A percentile compares a stretch with the other conserved stretches of the same genome.
Evolutionary conservation across 1,284 basidiomycete genomes (phyloP).

Genomic region (Schizophyllum amplum): DNA sequence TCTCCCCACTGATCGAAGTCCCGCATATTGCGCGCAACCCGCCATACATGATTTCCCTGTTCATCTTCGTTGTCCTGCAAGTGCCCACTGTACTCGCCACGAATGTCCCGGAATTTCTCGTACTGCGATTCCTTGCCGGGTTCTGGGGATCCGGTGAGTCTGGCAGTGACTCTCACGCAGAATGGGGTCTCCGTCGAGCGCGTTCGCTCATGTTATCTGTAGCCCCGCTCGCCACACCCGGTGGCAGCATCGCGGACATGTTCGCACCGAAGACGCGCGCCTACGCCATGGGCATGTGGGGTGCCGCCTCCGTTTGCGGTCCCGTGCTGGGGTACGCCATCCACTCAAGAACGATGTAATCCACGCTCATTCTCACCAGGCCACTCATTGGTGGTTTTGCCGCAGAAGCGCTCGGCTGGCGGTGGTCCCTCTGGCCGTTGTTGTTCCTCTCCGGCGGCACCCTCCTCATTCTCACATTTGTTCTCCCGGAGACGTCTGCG

Average conservation of each 20-base stretch:
- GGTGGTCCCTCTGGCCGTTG: conserved; percentile 34
- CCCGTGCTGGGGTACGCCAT: conserved; percentile 17
- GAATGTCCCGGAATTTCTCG: conserved; percentile 48
- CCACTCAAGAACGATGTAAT: neutral
- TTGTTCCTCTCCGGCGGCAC: conserved; percentile 49
- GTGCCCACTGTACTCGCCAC: conserved; percentile 49
- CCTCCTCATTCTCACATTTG: too few relatives aligned
- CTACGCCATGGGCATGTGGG: conserved; percentile 49
- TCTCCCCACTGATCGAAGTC: conserved; percentile 46
- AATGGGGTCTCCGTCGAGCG: too few relatives aligned
- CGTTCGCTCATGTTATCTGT: neutral
- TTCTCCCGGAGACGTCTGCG: conserved; percentile 22
- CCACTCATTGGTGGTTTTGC: conserved; percentile 44
- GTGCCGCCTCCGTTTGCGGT: conserved; percentile 46
- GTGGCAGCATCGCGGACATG: conserved; percentile 18
- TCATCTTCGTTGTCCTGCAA: conserved; percentile 46
- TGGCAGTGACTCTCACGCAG: too few relatives aligned
- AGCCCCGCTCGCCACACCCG: conserved; percentile 1
- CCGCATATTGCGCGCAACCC: conserved; percentile 31
- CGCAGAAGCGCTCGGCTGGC: conserved; percentile 28
- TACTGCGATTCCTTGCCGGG: conserved; percentile 61
- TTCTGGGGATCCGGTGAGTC: conserved; percentile 32
- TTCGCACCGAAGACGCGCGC: conserved; percentile 33
- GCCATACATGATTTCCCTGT: conserved; percentile 45
- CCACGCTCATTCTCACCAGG: conserved; percentile 18